Evolutionary conservation across 2,329 filamentous ascomycete species (phyloP), one percentile per base, ranked within the genome.

Genomic region (Trichoderma sp.): DNA sequence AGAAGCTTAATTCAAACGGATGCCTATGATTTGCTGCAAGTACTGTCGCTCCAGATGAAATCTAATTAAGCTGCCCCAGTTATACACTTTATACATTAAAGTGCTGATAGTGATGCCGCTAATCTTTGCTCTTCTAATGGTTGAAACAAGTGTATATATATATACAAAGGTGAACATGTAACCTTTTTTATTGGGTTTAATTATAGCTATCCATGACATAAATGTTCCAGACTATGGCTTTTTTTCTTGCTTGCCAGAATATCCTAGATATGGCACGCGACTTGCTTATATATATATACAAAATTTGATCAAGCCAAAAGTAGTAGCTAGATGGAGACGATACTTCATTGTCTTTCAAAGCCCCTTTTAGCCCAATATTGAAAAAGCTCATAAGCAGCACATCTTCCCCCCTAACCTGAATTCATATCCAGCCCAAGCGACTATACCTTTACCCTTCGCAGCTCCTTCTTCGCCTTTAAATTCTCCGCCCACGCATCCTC

Each of bases 401-500:
- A 40, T 27, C 35, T 35, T 27, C 24, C 31, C 14, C n/a, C 40
- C 8, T 47, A 13, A 47, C 24, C 27, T 33, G 16, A 14, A n/a
- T n/a, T 43, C 40, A 43, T 43, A 10, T n/a, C 13, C n/a, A 27
- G 16, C 10, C 43, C 13, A 24, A n/a, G 5, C 19, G 55, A 29
- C 19, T 49, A 43, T 13, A 35, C 57, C n/a, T 55, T 64, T 16
- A 40, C 63, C 61, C 57, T 71, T 55, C 67, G 52, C 27, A 62
- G 57, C 11, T 49, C 67, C 37, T 62, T 70, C 64, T 68, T 73
- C 8, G 69, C 61, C 16, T 63, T 64, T 4, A 58, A 21, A 21
- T 31, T 68, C 71, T 79, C 77, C 4, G 74, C 69, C 88, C 89
- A 91, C 0, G 84, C 83, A 76, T 92, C 89, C 79, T 96, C 92